Evolutionary conservation across 2,329 filamentous ascomycete genomes (phyloP), one percentile per base, ranked within the genome.

Genomic region (Penicillium sp.): DNA sequence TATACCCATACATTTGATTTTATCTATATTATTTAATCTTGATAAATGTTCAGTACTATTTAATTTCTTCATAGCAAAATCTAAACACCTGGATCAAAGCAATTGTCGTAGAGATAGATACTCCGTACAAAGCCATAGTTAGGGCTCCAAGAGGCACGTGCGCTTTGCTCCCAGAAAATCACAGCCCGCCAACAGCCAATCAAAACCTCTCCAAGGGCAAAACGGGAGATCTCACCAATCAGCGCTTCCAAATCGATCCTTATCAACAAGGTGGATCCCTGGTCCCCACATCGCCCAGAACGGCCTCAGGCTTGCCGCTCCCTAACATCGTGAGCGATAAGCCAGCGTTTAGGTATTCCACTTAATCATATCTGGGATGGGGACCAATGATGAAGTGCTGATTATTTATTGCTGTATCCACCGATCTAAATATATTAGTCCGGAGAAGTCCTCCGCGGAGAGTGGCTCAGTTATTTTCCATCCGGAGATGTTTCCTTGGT

Each of bases 381-480:
- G n/a, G n/a, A n/a, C n/a, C n/a, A n/a, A n/a, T n/a, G n/a, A n/a
- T n/a, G n/a, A n/a, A n/a, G n/a, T n/a, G n/a, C n/a, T n/a, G n/a
- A n/a, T n/a, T n/a, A n/a, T n/a, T n/a, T n/a, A n/a, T n/a, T 7
- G 28, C 28, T 11, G 12, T 33, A 7, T 11, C 30, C 30, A 35
- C 30, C 30, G 30, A 35, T 16, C 30, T 35, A 11, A 16, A 11
- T 35, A 16, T 42, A 23, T 48, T 42, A 38, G 12, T 38, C 56
- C 56, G 56, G 56, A 58, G 56, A 58, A 54, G 26, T 48, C 28
- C 50, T 58, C 56, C 56, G 56, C 50, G 56, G 56, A 54, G 33
- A n/a, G 38, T 52, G 45, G n/a, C 12, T 46, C 33, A 35, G 20
- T 35, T 21, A 46, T 46, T 52, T 14, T 42, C 23, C n/a, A 18